phyloP scores from a whole-genome alignment of 1,284 basidiomycete species.

The Malassezia dermatis region DNA sequence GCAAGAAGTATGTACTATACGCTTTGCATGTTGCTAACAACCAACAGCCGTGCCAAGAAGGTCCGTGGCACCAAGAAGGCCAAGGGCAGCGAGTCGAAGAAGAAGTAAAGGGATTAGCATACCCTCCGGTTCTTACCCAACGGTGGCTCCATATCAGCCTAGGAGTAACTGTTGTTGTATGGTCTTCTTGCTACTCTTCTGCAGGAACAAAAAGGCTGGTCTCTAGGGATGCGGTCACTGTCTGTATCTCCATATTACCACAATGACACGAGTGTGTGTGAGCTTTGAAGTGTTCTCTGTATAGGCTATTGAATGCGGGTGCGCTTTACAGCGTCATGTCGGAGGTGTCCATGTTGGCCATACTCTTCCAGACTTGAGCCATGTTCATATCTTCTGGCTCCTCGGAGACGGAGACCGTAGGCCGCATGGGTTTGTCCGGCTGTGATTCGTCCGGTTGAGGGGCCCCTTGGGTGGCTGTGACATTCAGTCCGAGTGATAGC shows the following conservation, averaged over 20 bases:
- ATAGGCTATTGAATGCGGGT: not conserved
- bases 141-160: constrained; percentile 3
- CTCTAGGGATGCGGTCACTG: constrained; percentile 3
- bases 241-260: constrained; percentile 12
- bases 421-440: constrained; percentile 1
- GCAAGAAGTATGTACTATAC: constrained; percentile 62
- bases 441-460: constrained; percentile 18
- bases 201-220: constrained; percentile 16
- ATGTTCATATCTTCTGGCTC: constrained; percentile 42
- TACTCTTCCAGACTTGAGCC: constrained; percentile 38
- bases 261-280: constrained; percentile 7
- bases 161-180: constrained; percentile 6
- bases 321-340: constrained; percentile 32
- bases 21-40: constrained; percentile 2
- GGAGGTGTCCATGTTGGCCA: constrained; percentile 32
- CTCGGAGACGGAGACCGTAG: constrained; percentile 18
- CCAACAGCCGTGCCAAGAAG: constrained; percentile 68
- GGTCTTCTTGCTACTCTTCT: constrained; percentile 7
- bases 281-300: not conserved
- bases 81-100: constrained; percentile 36
- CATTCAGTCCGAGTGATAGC: constrained; percentile 35
- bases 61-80: constrained; percentile 59
- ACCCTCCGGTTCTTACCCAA: not conserved
- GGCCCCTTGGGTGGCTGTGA: constrained; percentile 37
- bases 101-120: constrained; percentile 27